Evolutionary conservation across 352 stramenopile genomes (phyloP), one percentile per base, ranked within the genome.

Genomic region (Blastocystis sp.): DNA sequence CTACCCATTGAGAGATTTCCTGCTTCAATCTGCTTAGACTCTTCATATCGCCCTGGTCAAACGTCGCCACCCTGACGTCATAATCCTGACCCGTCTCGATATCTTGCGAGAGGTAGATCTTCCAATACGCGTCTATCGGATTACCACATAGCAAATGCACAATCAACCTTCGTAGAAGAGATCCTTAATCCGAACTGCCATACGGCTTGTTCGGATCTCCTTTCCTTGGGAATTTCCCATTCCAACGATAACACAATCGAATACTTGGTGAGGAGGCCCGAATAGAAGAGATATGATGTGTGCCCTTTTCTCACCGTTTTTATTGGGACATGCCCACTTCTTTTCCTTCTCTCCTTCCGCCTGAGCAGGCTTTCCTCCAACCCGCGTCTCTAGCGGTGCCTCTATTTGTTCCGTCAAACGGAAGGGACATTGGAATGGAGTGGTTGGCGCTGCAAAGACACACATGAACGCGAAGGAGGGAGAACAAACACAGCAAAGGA

Each of bases 151-250:
- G 2, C 10, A 69, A 56, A 56, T 14, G 14, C 19, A 23, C 9
- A 5, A 48, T 34, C 40, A 23, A 84, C 74, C 74, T 23, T 84
- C 60, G 10, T 67, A 84, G 21, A 84, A 28, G 41, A 84, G 56
- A 67, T 84, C 74, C 74, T 67, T 66, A 66, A 84, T 69, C 23
- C 74, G 56, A 43, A 84, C 74, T 59, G 74, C 48, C 14, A 84
- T 70, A 41, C 56, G 52, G 40, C 28, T 64, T 21, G 56, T 64
- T 69, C 56, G 52, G 43, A 84, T 64, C 56, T 84, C 74, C 56
- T 84, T 84, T 59, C 74, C 74, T 59, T 67, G 48, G 19, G 52
- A 67, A 62, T 84, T 84, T 70, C 74, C 74, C 74, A 84, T 84
- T 64, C 9, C 41, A 34, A 60, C 48, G 19, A 17, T 56, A 38